These are phyloP conservation scores for Talaromyces sp. DNA, from an alignment of 2,329 filamentous ascomycete genomes.

Conservation along the genomic window DNA sequence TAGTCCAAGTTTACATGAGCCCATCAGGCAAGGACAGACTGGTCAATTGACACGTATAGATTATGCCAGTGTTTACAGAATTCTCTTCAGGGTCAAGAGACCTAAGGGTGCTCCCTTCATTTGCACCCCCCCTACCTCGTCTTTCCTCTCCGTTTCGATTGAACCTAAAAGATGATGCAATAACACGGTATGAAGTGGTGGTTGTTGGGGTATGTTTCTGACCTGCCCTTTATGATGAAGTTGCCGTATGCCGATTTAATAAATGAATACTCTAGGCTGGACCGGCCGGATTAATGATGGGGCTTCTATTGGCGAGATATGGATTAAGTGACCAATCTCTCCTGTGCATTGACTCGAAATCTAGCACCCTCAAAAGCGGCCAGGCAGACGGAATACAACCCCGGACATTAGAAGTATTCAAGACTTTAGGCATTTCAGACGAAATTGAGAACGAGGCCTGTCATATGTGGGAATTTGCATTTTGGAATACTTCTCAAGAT, in stretches of 20 bases:
- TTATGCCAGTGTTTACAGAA: too few species aligned
- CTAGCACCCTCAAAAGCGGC: conserved; percentile 34
- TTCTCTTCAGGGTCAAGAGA: conserved; percentile 14
- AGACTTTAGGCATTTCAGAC: conserved; percentile 37
- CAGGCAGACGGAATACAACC: conserved; percentile 43
- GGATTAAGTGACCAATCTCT: conserved; percentile 37
- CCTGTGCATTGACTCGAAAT: conserved; percentile 40
- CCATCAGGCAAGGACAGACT: too few species aligned
- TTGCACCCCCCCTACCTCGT: conserved; percentile 35
- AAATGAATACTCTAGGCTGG: conserved; percentile 26
- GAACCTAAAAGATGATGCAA: neutral
- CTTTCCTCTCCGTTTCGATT: conserved; percentile 19
- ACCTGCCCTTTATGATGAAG: too few species aligned
- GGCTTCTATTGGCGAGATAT: conserved; percentile 40
- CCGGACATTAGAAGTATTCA: conserved; percentile 40
- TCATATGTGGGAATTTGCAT: conserved; percentile 55
- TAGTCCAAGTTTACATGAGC: too few species aligned
- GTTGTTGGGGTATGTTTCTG: conserved; percentile 31
- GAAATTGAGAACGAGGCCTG: conserved; percentile 37
- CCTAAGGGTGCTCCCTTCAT: conserved; percentile 36
- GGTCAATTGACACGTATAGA: too few species aligned
- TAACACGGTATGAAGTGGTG: conserved; percentile 40
- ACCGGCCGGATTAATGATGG: conserved; percentile 40
- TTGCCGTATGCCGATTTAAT: neutral
- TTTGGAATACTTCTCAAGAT: conserved; percentile 61